These are phyloP conservation scores for Linnemannia schmuckeri DNA, from an alignment of 192 early-diverging fungal species.

Conservation along the genomic window DNA sequence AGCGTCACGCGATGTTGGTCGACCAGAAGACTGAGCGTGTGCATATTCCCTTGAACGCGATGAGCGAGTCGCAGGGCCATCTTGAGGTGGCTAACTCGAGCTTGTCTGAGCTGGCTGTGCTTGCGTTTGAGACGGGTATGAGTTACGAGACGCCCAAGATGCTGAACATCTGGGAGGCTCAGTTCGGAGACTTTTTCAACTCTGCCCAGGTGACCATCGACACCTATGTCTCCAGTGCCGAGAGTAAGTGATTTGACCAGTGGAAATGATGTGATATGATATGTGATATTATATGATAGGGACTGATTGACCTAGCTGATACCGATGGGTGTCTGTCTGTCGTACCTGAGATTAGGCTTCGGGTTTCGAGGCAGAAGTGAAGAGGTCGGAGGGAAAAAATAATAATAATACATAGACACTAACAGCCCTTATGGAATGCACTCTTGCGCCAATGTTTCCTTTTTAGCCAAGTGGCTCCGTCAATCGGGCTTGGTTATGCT, in stretches of 20 bases:
- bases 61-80: constrained; percentile 55
- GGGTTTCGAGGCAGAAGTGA: background rate
- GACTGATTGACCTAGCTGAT: no score
- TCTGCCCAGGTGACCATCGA: constrained; percentile 96
- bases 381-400: background rate
- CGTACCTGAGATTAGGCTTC: background rate
- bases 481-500: constrained; percentile 94
- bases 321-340: background rate
- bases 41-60: constrained; percentile 86
- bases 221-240: constrained; percentile 88
- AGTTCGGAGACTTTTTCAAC: constrained; percentile 99
- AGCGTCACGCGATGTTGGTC: constrained; percentile 97
- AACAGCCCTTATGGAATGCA: background rate
- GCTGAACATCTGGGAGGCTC: constrained; percentile 97
- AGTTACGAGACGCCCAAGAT: constrained; percentile 89
- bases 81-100: constrained; percentile 89
- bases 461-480: constrained; percentile 89
- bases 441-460: background rate
- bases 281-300: no score
- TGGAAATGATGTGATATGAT: background rate
- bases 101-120: constrained; percentile 94
- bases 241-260: constrained; percentile 56
- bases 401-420: background rate
- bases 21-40: constrained; percentile 90
- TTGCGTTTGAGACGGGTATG: constrained; percentile 96